Percentiles rank a stretch among this genome's conserved stretches.
Evolutionary conservation across 2,329 filamentous ascomycete species (phyloP).

Genomic region (Verticillium nonalfalfae): DNA sequence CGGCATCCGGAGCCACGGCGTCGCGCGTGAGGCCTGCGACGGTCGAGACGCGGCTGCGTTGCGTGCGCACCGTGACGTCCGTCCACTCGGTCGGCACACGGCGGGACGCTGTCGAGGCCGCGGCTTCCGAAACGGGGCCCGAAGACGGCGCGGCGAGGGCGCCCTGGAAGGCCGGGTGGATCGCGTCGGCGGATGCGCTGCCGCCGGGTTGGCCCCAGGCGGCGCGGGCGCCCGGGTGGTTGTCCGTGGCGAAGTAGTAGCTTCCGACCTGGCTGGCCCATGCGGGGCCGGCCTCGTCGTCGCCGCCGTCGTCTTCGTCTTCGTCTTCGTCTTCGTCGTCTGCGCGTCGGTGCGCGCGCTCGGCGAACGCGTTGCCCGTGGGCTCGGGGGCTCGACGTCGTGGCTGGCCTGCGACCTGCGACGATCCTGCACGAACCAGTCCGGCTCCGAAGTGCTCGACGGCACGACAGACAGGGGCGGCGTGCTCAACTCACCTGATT

Average conservation of each 20-base stretch:
- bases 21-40: not conserved
- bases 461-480: not conserved
- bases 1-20: not conserved
- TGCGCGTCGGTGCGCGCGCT: too few relatives aligned
- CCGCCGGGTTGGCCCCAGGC: not conserved
- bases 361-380: not conserved
- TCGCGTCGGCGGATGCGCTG: not conserved
- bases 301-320: not conserved
- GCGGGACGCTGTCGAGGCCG: not conserved
- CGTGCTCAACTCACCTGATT: not conserved
- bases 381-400: not conserved
- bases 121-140: too few relatives aligned
- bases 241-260: not conserved
- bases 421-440: not conserved
- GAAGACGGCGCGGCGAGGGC: too few relatives aligned
- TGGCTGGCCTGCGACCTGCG: not conserved
- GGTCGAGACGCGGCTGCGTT: not conserved
- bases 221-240: not conserved
- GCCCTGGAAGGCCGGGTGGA: not conserved
- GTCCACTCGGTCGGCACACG: not conserved
- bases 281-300: not conserved
- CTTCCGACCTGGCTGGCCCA: not conserved
- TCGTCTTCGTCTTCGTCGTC: not conserved
- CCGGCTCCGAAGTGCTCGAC: not conserved
- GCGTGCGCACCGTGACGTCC: not conserved